Percentiles rank a stretch among this genome's conserved stretches.
Evolutionary conservation across 768 basidiomycete genomes (phyloP).

Genomic region (Cystobasidium onofrii): DNA sequence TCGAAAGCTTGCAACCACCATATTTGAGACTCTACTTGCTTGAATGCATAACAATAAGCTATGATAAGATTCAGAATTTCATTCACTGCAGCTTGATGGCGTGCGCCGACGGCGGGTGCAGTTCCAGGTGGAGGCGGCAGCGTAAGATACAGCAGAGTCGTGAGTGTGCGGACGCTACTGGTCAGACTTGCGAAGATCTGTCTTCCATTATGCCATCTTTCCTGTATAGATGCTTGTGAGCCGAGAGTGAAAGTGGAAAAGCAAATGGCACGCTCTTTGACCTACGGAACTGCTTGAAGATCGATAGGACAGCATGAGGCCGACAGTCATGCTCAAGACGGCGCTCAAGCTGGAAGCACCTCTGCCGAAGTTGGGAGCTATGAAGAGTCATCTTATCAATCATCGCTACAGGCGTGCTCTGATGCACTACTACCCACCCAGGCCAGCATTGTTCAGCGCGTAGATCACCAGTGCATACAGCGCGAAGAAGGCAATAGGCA

Average conservation of each 20-base stretch:
- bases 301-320: conserved; percentile 25
- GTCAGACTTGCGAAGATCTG: conserved; percentile 24
- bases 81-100: conserved; percentile 9
- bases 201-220: conserved; percentile 27
- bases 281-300: conserved; percentile 19
- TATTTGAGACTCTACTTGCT: no score
- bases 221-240: background rate
- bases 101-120: background rate
- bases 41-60: conserved; percentile 27
- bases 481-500: conserved; percentile 20
- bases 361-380: conserved; percentile 23
- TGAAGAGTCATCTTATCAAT: background rate
- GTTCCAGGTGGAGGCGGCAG: conserved; percentile 6
- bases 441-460: conserved; percentile 17
- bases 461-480: conserved; percentile 18
- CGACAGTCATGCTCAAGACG: conserved; percentile 20
- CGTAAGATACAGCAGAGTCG: conserved; percentile 9
- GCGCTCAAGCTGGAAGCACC: conserved; percentile 14
- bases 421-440: background rate
- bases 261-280: background rate
- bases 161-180: background rate
- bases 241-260: no score
- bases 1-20: no score
- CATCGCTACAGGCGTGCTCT: background rate
- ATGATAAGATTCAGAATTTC: conserved; percentile 11